Conservation (phyloP, 306 rosid species). For the Dryas drummondii region DNA sequence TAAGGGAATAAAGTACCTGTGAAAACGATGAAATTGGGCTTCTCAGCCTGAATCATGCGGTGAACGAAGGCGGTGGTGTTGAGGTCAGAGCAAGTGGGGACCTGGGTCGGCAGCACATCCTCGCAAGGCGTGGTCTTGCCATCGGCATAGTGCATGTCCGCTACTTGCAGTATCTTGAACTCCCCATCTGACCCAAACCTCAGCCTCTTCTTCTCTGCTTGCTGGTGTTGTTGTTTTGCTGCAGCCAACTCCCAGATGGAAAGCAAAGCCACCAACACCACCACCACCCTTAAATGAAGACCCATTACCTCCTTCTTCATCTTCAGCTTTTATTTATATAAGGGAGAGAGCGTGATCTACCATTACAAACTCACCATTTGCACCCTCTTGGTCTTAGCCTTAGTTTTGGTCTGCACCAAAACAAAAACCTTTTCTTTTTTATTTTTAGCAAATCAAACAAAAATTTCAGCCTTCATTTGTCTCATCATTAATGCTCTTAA, state of each 20-base stretch:
- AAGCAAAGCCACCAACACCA: slow-evolving; percentile 18
- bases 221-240: slow-evolving; percentile 20
- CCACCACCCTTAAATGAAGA: slow-evolving; percentile 16
- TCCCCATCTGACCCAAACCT: slow-evolving; percentile 57
- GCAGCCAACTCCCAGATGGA: slow-evolving; percentile 36
- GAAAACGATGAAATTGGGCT: slow-evolving; percentile 85
- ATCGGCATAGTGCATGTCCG: slow-evolving; percentile 88
- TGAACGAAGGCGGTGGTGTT: slow-evolving; percentile 68
- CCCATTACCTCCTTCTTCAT: slow-evolving; percentile 11
- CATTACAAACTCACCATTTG: not conserved
- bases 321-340: not conserved
- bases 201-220: slow-evolving; percentile 42
- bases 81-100: slow-evolving; percentile 71
- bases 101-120: slow-evolving; percentile 60
- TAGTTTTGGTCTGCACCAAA: not conserved
- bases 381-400: not conserved
- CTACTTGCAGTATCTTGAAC: slow-evolving; percentile 92
- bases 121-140: slow-evolving; percentile 67
- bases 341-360: not conserved
- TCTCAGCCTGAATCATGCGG: slow-evolving; percentile 88
- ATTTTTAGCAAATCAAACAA: too few relatives aligned
- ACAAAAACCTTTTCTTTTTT: not conserved
- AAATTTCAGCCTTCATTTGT: too few relatives aligned
- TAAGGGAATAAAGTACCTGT: slow-evolving; percentile 49
- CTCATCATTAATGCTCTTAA: too few relatives aligned